Conservation (phyloP, 1,139 yeast genomes). For the Ashbya aceris region DNA sequence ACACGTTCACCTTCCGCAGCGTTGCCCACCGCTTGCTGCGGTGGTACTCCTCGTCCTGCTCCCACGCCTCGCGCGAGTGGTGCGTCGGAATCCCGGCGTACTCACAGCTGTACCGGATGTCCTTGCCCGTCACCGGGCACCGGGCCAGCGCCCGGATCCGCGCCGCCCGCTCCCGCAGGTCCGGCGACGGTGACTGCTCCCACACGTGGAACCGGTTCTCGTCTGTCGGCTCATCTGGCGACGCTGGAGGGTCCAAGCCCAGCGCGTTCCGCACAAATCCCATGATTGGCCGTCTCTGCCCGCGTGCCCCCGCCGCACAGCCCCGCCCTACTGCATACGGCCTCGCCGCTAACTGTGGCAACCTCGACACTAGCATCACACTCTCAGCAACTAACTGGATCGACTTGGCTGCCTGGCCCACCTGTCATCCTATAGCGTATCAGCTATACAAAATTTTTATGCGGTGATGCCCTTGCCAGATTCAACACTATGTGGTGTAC, state of each 20-base stretch:
- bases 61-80: slow-evolving; percentile 85
- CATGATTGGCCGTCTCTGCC: slow-evolving; percentile 21
- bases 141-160: slow-evolving; percentile 76
- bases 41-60: slow-evolving; percentile 66
- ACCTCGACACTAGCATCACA: too few species aligned
- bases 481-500: background rate
- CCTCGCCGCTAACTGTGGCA: too few species aligned
- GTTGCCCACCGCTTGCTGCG: slow-evolving; percentile 54
- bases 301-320: too few species aligned
- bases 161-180: slow-evolving; percentile 84
- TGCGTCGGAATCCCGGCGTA: slow-evolving; percentile 94
- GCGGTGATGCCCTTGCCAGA: too few species aligned
- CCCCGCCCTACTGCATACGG: too few species aligned
- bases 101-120: slow-evolving; percentile 84
- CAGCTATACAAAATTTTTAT: too few species aligned
- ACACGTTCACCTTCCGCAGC: slow-evolving; percentile 78
- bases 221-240: slow-evolving; percentile 53
- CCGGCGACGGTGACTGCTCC: slow-evolving; percentile 89
- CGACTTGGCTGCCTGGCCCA: too few species aligned
- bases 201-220: slow-evolving; percentile 69
- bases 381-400: too few species aligned
- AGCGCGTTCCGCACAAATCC: slow-evolving; percentile 46
- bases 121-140: slow-evolving; percentile 82
- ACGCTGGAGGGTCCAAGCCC: slow-evolving; percentile 54
- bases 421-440: too few species aligned